Evolutionary conservation across 2,329 filamentous ascomycete species (phyloP), one percentile per base, ranked within the genome.

Genomic region (Didymella keratinophila): DNA sequence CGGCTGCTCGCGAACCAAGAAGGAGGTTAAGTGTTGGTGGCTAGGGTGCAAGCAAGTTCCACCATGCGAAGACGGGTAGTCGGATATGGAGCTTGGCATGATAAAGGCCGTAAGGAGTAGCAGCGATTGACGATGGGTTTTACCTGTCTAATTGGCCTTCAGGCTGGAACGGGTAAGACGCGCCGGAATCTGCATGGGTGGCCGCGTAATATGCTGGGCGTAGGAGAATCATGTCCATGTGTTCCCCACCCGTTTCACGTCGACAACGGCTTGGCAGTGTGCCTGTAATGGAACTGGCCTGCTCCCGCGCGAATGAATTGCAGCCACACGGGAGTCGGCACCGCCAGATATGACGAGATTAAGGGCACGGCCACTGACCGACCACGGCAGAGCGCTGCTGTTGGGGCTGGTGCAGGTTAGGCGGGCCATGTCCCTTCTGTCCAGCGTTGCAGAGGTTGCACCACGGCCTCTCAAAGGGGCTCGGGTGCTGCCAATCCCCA

Each of bases 41-140:
- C 67, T 64, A 65, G 71, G 71, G 63, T 70, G 59, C 58, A 61
- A 57, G 64, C 70, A 71, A 70, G 68, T 67, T 62, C 63, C 62
- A 58, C 65, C 63, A 68, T 68, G 69, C 70, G 45, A 72, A 73
- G 70, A 71, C 72, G 71, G 71, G 67, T 71, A 69, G 52, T 65
- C 70, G 72, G 69, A 63, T 65, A 58, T 45, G 46, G 45, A 7
- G 39, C 71, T 72, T 73, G 71, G 70, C 71, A 64, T 60, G 67
- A 64, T 67, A 69, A 52, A 55, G 62, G 57, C 37, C 21, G 60
- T 68, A 65, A 65, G 63, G 67, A 64, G 64, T 56, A 47, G 61
- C 58, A 60, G 55, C 56, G 58, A 66, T 64, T 53, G 54, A 59
- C 61, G 50, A 56, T 41, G 46, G 48, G 46, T 60, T 56, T 58